Percentiles rank a stretch among this genome's conserved stretches.
These are phyloP conservation scores for Apiospora saccharicola DNA, from an alignment of 2,329 filamentous ascomycete species.

Conservation along the genomic window DNA sequence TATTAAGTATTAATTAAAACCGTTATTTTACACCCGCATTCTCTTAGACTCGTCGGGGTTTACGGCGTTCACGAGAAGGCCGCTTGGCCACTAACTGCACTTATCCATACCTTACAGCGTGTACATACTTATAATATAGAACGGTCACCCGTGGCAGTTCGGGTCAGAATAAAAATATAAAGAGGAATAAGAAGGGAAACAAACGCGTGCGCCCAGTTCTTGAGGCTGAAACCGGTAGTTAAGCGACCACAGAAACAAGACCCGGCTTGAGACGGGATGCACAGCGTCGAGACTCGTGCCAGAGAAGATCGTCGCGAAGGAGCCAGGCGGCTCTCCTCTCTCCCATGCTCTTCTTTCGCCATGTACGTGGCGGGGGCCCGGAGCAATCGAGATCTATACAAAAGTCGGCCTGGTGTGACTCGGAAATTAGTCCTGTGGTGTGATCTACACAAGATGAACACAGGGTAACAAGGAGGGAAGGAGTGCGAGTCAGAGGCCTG, in stretches of 20 bases:
- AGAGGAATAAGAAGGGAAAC: background rate
- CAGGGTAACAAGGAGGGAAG: background rate
- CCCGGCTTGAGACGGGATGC: background rate
- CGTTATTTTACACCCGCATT: background rate
- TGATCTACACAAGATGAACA: conserved; percentile 22
- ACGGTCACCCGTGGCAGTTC: background rate
- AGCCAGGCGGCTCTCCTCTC: conserved; percentile 3
- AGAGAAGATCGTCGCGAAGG: background rate
- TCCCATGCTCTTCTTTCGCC: background rate
- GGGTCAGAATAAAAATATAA: background rate
- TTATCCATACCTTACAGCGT: background rate
- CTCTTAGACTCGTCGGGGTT: background rate
- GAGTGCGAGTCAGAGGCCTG: background rate
- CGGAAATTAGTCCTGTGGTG: conserved; percentile 16
- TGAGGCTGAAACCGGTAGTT: conserved; percentile 18
- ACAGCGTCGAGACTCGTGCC: background rate
- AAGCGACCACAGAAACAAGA: background rate
- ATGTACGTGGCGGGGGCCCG: background rate
- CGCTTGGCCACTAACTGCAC: background rate
- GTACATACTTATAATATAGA: too few species aligned
- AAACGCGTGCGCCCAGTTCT: background rate
- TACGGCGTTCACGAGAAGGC: background rate
- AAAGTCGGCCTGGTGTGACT: conserved; percentile 5
- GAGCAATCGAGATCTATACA: conserved; percentile 14
- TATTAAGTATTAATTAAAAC: background rate